A percentile compares a stretch with the other conserved stretches of the same genome.
These are phyloP conservation scores for Calonectria henricotiae DNA, from an alignment of 2,329 filamentous ascomycete species.

Conservation along the genomic window DNA sequence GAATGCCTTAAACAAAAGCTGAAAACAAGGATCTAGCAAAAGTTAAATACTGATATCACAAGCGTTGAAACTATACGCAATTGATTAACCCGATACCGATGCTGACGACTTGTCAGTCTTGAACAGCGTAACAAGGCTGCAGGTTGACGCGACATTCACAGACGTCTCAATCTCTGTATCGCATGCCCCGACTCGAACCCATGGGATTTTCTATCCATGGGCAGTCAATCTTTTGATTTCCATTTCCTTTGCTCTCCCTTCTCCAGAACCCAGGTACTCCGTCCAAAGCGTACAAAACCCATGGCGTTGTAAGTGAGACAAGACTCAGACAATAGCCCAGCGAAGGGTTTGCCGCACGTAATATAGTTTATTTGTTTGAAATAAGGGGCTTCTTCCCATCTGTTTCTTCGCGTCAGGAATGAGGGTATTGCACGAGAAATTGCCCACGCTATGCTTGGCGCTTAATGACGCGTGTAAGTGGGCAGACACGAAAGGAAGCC, in stretches of 20 bases:
- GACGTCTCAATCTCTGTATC: background rate
- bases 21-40: slow-evolving; percentile 8
- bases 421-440: background rate
- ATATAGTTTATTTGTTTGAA: background rate
- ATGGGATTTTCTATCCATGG: background rate
- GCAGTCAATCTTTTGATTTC: background rate
- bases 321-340: background rate
- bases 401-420: slow-evolving; percentile 8
- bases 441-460: background rate
- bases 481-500: background rate
- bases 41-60: background rate
- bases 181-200: background rate
- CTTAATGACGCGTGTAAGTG: background rate
- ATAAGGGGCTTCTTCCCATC: background rate
- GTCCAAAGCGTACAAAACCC: background rate
- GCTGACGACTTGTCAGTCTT: background rate
- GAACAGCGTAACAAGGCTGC: background rate
- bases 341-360: background rate
- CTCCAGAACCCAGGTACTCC: background rate
- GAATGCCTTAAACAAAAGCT: background rate
- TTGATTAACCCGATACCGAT: background rate
- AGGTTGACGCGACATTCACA: background rate
- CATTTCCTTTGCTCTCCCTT: background rate
- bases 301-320: background rate
- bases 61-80: background rate